These are phyloP conservation scores for Trypanosoma boissoni DNA, from an alignment of 208 protist species.

Conservation along the genomic window DNA sequence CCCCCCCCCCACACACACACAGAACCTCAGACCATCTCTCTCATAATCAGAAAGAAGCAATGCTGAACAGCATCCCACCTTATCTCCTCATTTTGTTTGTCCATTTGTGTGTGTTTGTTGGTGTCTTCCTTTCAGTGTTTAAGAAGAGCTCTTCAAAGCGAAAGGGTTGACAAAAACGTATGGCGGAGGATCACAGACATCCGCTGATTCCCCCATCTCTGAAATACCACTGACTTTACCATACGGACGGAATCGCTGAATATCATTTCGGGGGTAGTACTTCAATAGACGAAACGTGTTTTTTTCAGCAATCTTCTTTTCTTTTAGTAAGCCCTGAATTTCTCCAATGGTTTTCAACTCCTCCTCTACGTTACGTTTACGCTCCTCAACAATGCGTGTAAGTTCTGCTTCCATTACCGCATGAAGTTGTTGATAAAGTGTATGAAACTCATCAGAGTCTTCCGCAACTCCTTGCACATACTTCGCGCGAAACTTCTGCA, in stretches of 20 bases:
- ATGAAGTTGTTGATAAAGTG: constrained; percentile 40
- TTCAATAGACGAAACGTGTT: constrained; percentile 72
- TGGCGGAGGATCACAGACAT: constrained; percentile 74
- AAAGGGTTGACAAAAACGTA: constrained; percentile 86
- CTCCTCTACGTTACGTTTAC: constrained; percentile 33
- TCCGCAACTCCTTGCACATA: constrained; percentile 56
- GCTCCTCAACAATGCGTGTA: constrained; percentile 58
- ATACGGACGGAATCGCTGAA: constrained; percentile 73
- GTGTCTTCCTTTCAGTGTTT: background rate
- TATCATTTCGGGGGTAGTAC: constrained; percentile 86
- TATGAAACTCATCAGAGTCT: constrained; percentile 53
- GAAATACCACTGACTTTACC: constrained; percentile 87
- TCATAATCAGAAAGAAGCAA: no score
- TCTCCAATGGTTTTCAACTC: constrained; percentile 55
- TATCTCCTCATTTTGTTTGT: no score
- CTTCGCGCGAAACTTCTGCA: constrained; percentile 74
- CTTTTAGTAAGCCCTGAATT: constrained; percentile 47
- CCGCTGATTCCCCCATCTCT: constrained; percentile 73
- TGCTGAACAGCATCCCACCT: no score
- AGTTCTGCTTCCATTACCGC: constrained; percentile 56
- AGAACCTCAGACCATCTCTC: no score
- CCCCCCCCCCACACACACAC: no score
- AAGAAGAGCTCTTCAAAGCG: constrained; percentile 32
- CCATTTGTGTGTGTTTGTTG: background rate
- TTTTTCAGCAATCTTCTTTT: constrained; percentile 75